A percentile compares a stretch with the other conserved stretches of the same genome.
phyloP scores from a whole-genome alignment of 345 rosid genomes.

The Populus alba region DNA sequence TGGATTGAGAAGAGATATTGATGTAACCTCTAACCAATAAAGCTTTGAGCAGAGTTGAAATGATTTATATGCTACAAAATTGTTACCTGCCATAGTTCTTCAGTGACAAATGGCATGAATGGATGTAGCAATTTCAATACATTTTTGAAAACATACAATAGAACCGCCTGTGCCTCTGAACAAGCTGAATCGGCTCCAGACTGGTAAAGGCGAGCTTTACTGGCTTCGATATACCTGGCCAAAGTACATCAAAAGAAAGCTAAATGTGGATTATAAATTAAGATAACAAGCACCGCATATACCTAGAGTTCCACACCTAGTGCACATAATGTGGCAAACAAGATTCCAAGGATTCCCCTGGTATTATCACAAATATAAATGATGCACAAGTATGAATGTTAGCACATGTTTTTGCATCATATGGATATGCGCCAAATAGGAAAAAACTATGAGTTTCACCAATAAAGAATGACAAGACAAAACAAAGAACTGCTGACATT shows the following conservation, averaged over 20 bases:
- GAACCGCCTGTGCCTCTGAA: conserved; percentile 73
- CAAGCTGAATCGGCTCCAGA: conserved; percentile 50
- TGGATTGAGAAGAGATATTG: background rate
- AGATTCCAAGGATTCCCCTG: too few relatives aligned
- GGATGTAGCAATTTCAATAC: conserved; percentile 89
- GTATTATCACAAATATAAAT: too few relatives aligned
- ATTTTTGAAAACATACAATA: conserved; percentile 78
- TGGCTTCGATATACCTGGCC: conserved; percentile 91
- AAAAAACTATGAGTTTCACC: background rate
- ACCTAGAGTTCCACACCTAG: background rate
- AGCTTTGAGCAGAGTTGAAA: background rate
- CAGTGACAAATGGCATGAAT: conserved; percentile 96
- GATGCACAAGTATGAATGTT: background rate
- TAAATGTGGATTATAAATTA: background rate
- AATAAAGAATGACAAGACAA: background rate
- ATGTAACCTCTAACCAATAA: background rate
- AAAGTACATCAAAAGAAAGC: conserved; percentile 8
- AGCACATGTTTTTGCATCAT: too few relatives aligned
- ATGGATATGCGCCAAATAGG: background rate
- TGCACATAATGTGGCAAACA: background rate
- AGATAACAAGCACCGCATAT: background rate
- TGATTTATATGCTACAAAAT: background rate
- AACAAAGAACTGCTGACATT: background rate
- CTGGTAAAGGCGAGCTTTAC: conserved; percentile 78
- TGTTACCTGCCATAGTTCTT: conserved; percentile 93